Evolutionary conservation across 2,329 filamentous ascomycete genomes (phyloP).

Genomic region (Stemphylium lycopersici): DNA sequence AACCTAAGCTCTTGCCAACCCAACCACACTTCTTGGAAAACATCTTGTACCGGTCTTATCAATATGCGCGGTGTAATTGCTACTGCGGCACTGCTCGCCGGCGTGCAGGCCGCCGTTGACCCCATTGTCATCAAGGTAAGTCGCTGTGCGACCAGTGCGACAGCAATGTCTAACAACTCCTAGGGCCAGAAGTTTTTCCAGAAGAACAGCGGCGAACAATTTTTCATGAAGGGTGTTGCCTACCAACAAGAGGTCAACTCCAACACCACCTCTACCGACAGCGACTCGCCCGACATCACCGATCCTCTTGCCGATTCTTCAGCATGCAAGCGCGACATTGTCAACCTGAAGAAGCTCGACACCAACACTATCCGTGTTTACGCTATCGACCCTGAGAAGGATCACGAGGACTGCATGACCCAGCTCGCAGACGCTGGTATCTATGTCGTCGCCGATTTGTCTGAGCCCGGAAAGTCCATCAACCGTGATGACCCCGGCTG

Average conservation of each 20-base stretch:
- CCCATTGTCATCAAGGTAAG: constrained; percentile 73
- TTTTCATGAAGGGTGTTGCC: constrained; percentile 90
- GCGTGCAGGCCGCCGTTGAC: constrained; percentile 62
- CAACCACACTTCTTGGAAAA: constrained; percentile 31
- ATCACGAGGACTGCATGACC: constrained; percentile 87
- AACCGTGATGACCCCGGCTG: constrained; percentile 79
- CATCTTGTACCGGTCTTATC: constrained; percentile 33
- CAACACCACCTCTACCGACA: constrained; percentile 60
- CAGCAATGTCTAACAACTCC: constrained; percentile 13
- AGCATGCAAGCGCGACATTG: constrained; percentile 83
- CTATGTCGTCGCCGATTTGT: constrained; percentile 92
- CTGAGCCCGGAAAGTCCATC: constrained; percentile 82
- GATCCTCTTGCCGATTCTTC: constrained; percentile 80
- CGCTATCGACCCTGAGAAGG: constrained; percentile 77
- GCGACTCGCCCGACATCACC: constrained; percentile 62
- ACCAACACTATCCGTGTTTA: constrained; percentile 94
- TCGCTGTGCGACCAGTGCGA: constrained; percentile 8
- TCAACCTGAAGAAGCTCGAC: constrained; percentile 74
- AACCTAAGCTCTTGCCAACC: constrained; percentile 35
- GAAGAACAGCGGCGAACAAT: constrained; percentile 77
- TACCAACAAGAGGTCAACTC: constrained; percentile 80
- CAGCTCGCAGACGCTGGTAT: constrained; percentile 83
- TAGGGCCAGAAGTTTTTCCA: constrained; percentile 89
- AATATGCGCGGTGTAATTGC: constrained; percentile 62
- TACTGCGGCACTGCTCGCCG: constrained; percentile 59